Conservation (phyloP, 805 yeast genomes). For the Metschnikowia bowlesiae region DNA sequence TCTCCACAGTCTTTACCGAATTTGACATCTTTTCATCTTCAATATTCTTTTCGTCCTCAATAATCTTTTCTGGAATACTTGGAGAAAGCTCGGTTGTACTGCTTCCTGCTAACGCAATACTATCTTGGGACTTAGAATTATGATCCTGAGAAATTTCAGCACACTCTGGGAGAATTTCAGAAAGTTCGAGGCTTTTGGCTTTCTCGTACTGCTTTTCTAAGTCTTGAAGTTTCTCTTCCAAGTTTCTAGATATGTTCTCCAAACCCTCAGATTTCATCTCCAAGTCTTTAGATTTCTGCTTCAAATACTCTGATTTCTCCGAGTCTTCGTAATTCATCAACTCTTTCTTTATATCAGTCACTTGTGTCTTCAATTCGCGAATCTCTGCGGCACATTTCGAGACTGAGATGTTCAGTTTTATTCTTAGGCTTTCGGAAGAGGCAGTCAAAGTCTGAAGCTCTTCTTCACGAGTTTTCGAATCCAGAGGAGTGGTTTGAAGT, state of each 20-base stretch:
- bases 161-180: background rate
- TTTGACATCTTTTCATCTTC: constrained; percentile 15
- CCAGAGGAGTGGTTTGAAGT: background rate
- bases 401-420: background rate
- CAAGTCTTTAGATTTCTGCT: constrained; percentile 12
- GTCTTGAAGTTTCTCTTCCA: background rate
- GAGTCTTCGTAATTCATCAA: background rate
- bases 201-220: background rate
- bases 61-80: background rate
- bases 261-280: constrained; percentile 21
- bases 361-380: background rate
- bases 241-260: constrained; percentile 1
- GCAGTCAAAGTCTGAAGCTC: background rate
- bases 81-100: background rate
- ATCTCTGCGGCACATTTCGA: background rate
- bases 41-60: background rate
- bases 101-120: background rate
- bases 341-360: background rate
- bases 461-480: background rate
- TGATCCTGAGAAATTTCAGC: too few species aligned
- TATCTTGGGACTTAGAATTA: background rate
- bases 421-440: background rate
- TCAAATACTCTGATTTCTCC: background rate
- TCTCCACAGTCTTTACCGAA: background rate
- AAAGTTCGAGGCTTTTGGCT: background rate